Evolutionary conservation across 768 basidiomycete species (phyloP).

Genomic region (Hygrophorus pudorinus): DNA sequence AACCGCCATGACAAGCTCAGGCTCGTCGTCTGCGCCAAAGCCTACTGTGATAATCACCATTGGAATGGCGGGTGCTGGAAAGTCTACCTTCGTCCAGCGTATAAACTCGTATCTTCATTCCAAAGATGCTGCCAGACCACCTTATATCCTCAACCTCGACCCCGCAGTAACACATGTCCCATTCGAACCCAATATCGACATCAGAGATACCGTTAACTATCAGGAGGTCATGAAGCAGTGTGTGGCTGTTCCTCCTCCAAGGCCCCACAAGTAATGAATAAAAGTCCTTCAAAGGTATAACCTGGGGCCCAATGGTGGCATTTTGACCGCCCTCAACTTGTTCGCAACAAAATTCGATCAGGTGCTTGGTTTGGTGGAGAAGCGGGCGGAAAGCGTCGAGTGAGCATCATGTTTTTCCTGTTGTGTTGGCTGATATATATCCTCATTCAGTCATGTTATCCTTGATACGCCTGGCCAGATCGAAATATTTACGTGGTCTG

Average conservation of each 20-base stretch:
- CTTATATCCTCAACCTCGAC: constrained; percentile 96
- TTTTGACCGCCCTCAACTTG: constrained; percentile 91
- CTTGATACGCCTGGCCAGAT: constrained; percentile 98
- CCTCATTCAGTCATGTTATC: constrained; percentile 72
- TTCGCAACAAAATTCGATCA: constrained; percentile 99
- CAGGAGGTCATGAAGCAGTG: constrained; percentile 99
- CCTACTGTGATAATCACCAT: constrained; percentile 84
- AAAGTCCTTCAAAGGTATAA: constrained; percentile 68
- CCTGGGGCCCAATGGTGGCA: constrained; percentile 95
- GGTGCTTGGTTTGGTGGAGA: constrained; percentile 85
- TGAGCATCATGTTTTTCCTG: constrained; percentile 28
- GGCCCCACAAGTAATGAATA: neutral
- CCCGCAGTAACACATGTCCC: constrained; percentile 89
- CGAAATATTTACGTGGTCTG: constrained; percentile 99
- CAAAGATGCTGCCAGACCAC: constrained; percentile 49
- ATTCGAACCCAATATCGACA: constrained; percentile 96
- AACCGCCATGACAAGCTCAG: neutral
- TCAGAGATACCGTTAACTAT: constrained; percentile 95
- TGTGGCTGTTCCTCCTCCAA: constrained; percentile 27
- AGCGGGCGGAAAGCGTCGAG: constrained; percentile 82
- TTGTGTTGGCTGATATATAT: constrained; percentile 4
- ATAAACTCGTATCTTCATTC: constrained; percentile 89
- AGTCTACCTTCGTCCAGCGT: constrained; percentile 94
- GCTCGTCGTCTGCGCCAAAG: constrained; percentile 15
- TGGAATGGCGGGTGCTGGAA: constrained; percentile 95